Percentiles rank a stretch among this genome's conserved stretches.
phyloP scores from a whole-genome alignment of 805 yeast species.

The Pichia pseudocactophila region DNA sequence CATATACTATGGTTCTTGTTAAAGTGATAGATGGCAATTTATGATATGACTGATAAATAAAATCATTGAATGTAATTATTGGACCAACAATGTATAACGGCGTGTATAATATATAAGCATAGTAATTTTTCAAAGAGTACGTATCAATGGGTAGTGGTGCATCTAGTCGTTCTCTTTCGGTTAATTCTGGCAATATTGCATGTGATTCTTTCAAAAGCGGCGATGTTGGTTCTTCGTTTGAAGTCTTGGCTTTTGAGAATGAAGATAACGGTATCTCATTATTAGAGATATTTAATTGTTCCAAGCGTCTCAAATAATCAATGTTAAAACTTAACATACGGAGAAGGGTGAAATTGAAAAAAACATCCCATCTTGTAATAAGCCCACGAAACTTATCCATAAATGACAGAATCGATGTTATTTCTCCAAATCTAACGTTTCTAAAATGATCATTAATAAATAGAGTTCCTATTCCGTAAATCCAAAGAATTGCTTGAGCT shows the following conservation, averaged over 20 bases:
- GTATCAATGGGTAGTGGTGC: slow-evolving; percentile 53
- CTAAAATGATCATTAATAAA: slow-evolving; percentile 69
- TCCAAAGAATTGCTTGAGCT: slow-evolving; percentile 53
- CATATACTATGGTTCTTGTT: slow-evolving; percentile 51
- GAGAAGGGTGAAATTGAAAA: slow-evolving; percentile 80
- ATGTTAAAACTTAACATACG: slow-evolving; percentile 76
- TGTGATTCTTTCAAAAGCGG: slow-evolving; percentile 1
- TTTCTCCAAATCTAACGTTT: slow-evolving; percentile 38
- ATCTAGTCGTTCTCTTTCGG: slow-evolving; percentile 57
- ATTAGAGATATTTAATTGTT: slow-evolving; percentile 6
- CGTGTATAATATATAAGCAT: slow-evolving; percentile 73
- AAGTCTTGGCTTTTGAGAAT: slow-evolving; percentile 10
- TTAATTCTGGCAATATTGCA: slow-evolving; percentile 18
- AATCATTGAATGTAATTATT: slow-evolving; percentile 86
- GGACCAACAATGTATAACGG: slow-evolving; percentile 97
- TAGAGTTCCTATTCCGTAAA: slow-evolving; percentile 66
- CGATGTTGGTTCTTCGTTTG: slow-evolving; percentile 9
- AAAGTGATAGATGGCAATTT: slow-evolving; percentile 51
- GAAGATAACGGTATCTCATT: slow-evolving; percentile 5
- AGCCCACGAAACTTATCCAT: slow-evolving; percentile 70
- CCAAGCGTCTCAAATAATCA: slow-evolving; percentile 51
- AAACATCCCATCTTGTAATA: slow-evolving; percentile 91
- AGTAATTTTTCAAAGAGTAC: slow-evolving; percentile 55
- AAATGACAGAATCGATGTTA: slow-evolving; percentile 34
- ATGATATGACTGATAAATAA: slow-evolving; percentile 58